phyloP scores from a whole-genome alignment of 176 grass and related monocot species.

The Dendrocalamus sinicus region DNA sequence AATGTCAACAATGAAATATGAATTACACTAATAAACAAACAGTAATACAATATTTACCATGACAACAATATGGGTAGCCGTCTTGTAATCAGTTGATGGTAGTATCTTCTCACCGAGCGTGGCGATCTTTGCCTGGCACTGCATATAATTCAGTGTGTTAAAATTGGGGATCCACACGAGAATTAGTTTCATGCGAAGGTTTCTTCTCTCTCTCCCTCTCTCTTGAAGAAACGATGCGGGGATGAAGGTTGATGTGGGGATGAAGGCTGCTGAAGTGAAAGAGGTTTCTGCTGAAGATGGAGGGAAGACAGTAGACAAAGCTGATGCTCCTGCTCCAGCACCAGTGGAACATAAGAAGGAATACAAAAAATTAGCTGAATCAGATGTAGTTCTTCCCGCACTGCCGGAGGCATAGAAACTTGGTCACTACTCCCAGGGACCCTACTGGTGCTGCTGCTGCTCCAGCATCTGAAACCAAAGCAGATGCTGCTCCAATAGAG shows the following conservation, averaged over 20 bases:
- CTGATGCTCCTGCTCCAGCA: background rate
- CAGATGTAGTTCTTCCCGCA: constrained; percentile 1
- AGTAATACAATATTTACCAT: no score
- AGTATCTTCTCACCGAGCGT: no score
- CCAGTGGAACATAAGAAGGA: constrained; percentile 24
- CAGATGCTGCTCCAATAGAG: constrained; percentile 32
- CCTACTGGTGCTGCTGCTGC: background rate
- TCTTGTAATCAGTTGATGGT: no score
- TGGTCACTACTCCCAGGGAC: constrained; percentile 6
- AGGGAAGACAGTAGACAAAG: constrained; percentile 35
- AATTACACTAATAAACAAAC: no score
- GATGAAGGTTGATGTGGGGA: constrained; percentile 46
- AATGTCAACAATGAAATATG: no score
- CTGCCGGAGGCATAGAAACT: background rate
- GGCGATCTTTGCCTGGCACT: no score
- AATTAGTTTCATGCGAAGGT: no score
- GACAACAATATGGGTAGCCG: no score
- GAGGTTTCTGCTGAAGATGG: constrained; percentile 24
- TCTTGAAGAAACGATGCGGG: no score
- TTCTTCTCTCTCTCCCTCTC: no score
- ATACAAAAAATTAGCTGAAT: constrained; percentile 25
- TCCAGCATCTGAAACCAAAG: constrained; percentile 38
- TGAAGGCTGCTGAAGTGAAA: constrained; percentile 40
- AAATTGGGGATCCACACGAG: no score
- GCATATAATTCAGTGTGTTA: no score